These are phyloP conservation scores for Plasmopara viticola DNA, from an alignment of 352 stramenopile species.

Conservation along the genomic window DNA sequence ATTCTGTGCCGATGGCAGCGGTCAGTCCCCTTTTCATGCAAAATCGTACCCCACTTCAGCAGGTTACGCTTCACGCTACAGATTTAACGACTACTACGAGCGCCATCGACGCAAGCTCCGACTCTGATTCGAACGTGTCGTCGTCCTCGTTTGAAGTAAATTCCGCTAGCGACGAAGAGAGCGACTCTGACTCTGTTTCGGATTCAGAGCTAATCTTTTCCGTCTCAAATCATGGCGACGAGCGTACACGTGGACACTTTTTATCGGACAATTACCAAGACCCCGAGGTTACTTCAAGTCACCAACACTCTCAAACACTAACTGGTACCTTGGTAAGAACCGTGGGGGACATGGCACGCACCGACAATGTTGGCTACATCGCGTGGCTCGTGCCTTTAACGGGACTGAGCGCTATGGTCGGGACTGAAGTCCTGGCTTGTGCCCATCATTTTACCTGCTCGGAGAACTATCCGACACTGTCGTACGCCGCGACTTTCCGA, in stretches of 20 bases:
- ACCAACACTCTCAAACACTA: neutral
- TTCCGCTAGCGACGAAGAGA: constrained; percentile 16
- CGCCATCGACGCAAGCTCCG: constrained; percentile 7
- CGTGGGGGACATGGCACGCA: constrained; percentile 17
- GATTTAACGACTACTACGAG: neutral
- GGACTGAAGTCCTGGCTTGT: constrained; percentile 66
- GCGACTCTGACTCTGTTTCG: constrained; percentile 5
- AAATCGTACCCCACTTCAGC: neutral
- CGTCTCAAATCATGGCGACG: constrained; percentile 8
- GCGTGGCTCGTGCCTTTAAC: constrained; percentile 66
- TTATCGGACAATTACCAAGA: constrained; percentile 1
- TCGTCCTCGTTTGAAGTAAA: neutral
- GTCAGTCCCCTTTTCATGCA: constrained; percentile 11
- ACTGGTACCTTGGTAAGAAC: neutral
- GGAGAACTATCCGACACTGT: constrained; percentile 72
- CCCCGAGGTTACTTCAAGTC: too few relatives aligned
- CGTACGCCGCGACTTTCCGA: constrained; percentile 74
- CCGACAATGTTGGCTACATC: constrained; percentile 58
- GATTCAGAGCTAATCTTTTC: constrained; percentile 7
- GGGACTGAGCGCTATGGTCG: constrained; percentile 67
- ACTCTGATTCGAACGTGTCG: constrained; percentile 10
- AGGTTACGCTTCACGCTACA: constrained; percentile 2
- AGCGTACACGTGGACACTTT: constrained; percentile 3
- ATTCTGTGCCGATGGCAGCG: constrained; percentile 12
- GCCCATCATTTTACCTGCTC: constrained; percentile 67